Percentiles rank a stretch among this genome's conserved stretches.
Conservation (phyloP, 768 basidiomycete species). For the Phallus indusiatus region DNA sequence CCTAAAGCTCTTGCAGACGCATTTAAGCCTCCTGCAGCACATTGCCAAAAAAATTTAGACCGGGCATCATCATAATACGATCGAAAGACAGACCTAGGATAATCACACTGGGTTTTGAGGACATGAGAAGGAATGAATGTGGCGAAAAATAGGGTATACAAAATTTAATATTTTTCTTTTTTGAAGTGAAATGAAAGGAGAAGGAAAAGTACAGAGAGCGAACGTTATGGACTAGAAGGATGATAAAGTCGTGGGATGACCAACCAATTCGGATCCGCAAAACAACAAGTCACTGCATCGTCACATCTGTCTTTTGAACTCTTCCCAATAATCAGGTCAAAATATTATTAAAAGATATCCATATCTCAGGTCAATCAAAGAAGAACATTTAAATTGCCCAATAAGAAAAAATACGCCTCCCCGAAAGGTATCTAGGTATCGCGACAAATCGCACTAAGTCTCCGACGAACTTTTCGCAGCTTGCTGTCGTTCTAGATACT, state of each 20-base stretch:
- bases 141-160: neutral
- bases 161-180: neutral
- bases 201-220: slow-evolving; percentile 5
- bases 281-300: neutral
- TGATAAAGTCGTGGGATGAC: neutral
- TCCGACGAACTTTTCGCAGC: neutral
- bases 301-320: neutral
- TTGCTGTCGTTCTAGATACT: slow-evolving; percentile 36
- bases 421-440: neutral
- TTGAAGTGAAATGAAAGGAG: neutral
- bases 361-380: neutral
- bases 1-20: slow-evolving; percentile 69
- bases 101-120: slow-evolving; percentile 53
- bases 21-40: slow-evolving; percentile 61
- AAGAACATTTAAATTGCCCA: neutral
- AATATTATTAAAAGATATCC: no score
- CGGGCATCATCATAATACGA: neutral
- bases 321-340: no score
- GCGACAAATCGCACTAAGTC: neutral
- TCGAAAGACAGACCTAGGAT: slow-evolving; percentile 54
- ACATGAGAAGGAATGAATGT: slow-evolving; percentile 22
- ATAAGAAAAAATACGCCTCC: neutral
- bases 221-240: neutral
- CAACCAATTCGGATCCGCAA: neutral
- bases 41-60: neutral